phyloP scores from a whole-genome alignment of 805 yeast species.

The Pichia eremophila region DNA sequence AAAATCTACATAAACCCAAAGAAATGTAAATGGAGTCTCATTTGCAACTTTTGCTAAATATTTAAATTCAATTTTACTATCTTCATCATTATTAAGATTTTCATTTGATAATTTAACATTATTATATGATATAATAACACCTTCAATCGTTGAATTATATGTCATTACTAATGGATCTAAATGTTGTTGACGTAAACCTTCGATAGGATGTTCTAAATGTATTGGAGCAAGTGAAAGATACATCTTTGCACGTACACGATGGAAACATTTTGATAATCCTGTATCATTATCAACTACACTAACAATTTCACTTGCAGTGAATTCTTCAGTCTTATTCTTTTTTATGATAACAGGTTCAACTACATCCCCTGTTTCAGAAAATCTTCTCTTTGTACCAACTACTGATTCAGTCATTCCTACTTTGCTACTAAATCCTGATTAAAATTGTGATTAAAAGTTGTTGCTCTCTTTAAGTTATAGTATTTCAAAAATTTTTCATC shows the following conservation, averaged over 20 bases:
- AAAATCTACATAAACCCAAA: constrained; percentile 79
- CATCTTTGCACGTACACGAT: constrained; percentile 46
- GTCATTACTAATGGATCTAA: constrained; percentile 85
- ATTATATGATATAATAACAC: constrained; percentile 76
- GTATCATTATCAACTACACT: constrained; percentile 17
- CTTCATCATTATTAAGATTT: constrained; percentile 26
- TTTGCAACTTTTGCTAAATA: constrained; percentile 58
- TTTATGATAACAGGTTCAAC: not conserved
- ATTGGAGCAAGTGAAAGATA: constrained; percentile 87
- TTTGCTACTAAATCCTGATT: not conserved
- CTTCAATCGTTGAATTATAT: constrained; percentile 60
- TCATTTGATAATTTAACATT: constrained; percentile 48
- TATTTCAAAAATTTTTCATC: too few relatives aligned
- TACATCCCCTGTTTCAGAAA: not conserved
- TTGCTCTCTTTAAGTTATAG: too few relatives aligned
- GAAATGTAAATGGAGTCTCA: constrained; percentile 79
- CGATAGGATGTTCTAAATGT: constrained; percentile 55
- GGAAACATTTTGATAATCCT: constrained; percentile 63
- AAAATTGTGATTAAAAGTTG: not conserved
- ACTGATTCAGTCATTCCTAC: not conserved
- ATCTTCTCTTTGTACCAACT: constrained; percentile 1
- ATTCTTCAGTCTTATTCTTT: not conserved
- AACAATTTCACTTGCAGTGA: not conserved
- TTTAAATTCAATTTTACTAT: constrained; percentile 32
- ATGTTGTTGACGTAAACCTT: constrained; percentile 82